Base-by-base conservation (phyloP, 495 filamentous ascomycete genomes). In the Penicillium pancosmium region DNA sequence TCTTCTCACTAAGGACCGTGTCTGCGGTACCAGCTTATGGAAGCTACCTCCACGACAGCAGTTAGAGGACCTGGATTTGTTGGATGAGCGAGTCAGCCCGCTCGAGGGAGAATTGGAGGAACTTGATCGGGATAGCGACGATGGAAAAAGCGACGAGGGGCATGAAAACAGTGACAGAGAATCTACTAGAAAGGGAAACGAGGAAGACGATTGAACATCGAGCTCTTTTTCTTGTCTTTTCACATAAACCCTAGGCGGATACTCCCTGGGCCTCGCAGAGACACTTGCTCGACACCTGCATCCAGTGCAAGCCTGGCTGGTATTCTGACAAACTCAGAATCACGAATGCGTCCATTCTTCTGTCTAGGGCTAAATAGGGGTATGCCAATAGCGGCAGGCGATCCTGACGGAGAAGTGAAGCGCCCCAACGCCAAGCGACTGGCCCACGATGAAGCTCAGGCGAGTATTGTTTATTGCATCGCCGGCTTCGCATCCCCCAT, bases 1-100 rank as follows among this genome's bases (percentile, higher is more conserved):
- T 60, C 75, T 99, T 55, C 76, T 99, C 55, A 91, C 86, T 0
- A 95, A 96, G 75, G 90, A 95, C 55, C 82, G 94, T 59, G 86
- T 96, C 1, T 98, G 93, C 63, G 92, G 87, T 47, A 97, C 96
- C 10, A 95, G 88, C 68, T 68, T 99, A 56, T 95, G 91, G 87
- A 95, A 96, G 79, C 80, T 99, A 76, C 89, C 92, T 10, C 86
- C 84, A 55, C 80, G 94, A 65, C 83, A 87, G 57, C 80, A 91
- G 54, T 68, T 99, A 70, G 95, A 99, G 80, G 94, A 99, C 75
- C 69, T 93, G 67, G 94, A 94, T 50, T 61, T 92, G 64, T 66
- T 99, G 67, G 95, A 98, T 62, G 86, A 90, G 61, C 84, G 94
- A 56, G 82, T 89, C 23, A 97, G 93, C 77, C 87, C 90, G 36